Base-by-base conservation (phyloP, 306 rosid genomes). In the Biancaea sappan region DNA sequence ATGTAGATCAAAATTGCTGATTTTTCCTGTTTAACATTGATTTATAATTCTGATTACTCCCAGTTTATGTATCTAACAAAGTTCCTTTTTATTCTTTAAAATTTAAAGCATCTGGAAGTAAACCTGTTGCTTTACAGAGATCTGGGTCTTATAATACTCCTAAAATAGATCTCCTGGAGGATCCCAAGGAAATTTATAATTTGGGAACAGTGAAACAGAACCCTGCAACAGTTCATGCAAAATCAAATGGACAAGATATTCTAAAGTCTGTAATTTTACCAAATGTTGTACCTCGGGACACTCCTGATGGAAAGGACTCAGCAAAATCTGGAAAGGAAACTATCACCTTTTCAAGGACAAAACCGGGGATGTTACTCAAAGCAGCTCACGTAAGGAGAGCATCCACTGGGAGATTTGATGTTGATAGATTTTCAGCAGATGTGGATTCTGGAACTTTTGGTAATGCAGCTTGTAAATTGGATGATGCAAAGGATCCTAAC, bases 331-430 rank as follows among this genome's bases (percentile, higher is more conserved):
- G 46, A 53, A 80, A 60, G 26, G 92, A 87, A 82, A 64, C 86
- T 25, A 73, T 80, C 56, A 74, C 78, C 47, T 84, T 91, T 87
- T 82, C 85, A 14, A 88, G 73, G 66, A 85, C 86, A 67, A 87
- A 83, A 72, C 89, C 88, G 32, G 92, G 90, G 21, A 91, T 89
- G 92, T 73, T 87, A 79, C 87, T 91, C 72, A 87, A 75, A 74
- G 91, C 92, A 31, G 85, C 86, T 80, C 91, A 89, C 77, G 28
- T 22, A 61, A 77, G 83, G 52, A 79, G 79, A 77, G 84, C 85
- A 41, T 86, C 97, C 35, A 77, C 79, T 70, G 82, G 80, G 44
- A 75, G 59, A 85, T 76, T 67, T 85, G 92, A 85, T 69, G 19
- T 81, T 9, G 91, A 91, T 41, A 80, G 62, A 67, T 50, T 70